Evolutionary conservation across 1,284 basidiomycete species (phyloP).

Genomic region (Schizophyllum commune): DNA sequence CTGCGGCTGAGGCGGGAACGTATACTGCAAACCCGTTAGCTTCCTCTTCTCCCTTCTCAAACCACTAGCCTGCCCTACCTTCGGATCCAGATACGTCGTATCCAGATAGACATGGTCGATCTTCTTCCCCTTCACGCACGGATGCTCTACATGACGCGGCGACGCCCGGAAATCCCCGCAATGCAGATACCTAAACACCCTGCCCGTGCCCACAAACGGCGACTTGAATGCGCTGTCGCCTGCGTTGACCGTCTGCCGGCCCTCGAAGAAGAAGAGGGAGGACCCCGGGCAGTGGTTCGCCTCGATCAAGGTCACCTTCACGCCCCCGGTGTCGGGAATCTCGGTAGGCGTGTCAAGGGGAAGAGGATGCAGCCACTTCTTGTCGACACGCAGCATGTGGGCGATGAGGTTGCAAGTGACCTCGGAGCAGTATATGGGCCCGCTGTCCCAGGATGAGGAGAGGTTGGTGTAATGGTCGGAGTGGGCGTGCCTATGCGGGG

Average conservation of each 20-base stretch:
- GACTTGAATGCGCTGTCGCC: conserved; percentile 76
- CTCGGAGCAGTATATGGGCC: conserved; percentile 92
- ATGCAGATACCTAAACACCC: conserved; percentile 84
- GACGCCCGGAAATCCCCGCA: conserved; percentile 93
- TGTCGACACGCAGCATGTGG: conserved; percentile 83
- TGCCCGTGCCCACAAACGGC: conserved; percentile 59
- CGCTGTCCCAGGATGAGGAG: conserved; percentile 80
- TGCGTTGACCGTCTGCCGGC: conserved; percentile 80
- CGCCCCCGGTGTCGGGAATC: conserved; percentile 81
- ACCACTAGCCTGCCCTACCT: conserved; percentile 33
- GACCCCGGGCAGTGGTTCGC: conserved; percentile 98
- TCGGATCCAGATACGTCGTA: conserved; percentile 93
- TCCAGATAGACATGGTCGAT: conserved; percentile 92
- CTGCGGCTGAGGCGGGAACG: conserved; percentile 89
- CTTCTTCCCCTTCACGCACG: conserved; percentile 67
- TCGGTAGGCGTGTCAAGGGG: conserved; percentile 72
- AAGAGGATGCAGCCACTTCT: conserved; percentile 80
- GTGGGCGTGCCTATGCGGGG: conserved; percentile 71
- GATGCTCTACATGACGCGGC: conserved; percentile 78
- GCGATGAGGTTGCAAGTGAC: conserved; percentile 87
- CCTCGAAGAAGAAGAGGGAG: conserved; percentile 90
- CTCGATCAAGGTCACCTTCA: conserved; percentile 89
- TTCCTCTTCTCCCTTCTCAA: background rate
- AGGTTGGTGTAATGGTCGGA: conserved; percentile 93
- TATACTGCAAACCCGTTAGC: conserved; percentile 49